phyloP scores from a whole-genome alignment of 2,329 filamentous ascomycete species.

The Penicillium sp. region DNA sequence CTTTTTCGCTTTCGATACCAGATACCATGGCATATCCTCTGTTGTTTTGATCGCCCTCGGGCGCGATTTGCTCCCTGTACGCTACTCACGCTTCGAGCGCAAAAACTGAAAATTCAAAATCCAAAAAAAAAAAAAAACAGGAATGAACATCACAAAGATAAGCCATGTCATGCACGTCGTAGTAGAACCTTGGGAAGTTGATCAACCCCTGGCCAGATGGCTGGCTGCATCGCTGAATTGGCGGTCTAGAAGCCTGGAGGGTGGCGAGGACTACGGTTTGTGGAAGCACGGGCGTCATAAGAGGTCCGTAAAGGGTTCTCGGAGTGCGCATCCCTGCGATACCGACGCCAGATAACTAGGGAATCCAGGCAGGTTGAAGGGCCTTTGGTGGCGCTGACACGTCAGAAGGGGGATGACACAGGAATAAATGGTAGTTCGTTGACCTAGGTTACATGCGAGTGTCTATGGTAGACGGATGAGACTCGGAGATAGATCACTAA shows the following conservation, averaged over 20 bases:
- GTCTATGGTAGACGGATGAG: not conserved
- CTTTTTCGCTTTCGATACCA: constrained; percentile 24
- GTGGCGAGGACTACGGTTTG: not conserved
- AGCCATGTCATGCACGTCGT: constrained; percentile 6
- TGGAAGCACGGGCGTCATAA: not conserved
- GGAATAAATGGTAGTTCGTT: not conserved
- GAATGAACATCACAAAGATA: constrained; percentile 6
- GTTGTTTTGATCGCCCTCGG: constrained; percentile 3
- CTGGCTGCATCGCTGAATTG: constrained; percentile 12
- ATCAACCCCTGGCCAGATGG: constrained; percentile 3
- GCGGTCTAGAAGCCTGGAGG: constrained; percentile 17
- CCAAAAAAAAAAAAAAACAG: constrained; percentile 9
- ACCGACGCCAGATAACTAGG: constrained; percentile 10
- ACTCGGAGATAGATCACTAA: not conserved
- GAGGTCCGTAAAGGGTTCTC: constrained; percentile 12
- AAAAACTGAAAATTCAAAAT: constrained; percentile 2
- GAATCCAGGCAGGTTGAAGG: constrained; percentile 2
- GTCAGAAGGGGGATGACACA: constrained; percentile 6
- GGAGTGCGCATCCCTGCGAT: constrained; percentile 13
- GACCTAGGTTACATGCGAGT: constrained; percentile 2
- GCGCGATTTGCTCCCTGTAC: constrained; percentile 16
- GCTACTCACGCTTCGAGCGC: constrained; percentile 8
- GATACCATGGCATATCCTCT: constrained; percentile 26
- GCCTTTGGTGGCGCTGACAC: constrained; percentile 26
- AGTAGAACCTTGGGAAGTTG: not conserved